phyloP scores from a whole-genome alignment of 2,329 filamentous ascomycete species.

The Hymenoscyphus repandus region DNA sequence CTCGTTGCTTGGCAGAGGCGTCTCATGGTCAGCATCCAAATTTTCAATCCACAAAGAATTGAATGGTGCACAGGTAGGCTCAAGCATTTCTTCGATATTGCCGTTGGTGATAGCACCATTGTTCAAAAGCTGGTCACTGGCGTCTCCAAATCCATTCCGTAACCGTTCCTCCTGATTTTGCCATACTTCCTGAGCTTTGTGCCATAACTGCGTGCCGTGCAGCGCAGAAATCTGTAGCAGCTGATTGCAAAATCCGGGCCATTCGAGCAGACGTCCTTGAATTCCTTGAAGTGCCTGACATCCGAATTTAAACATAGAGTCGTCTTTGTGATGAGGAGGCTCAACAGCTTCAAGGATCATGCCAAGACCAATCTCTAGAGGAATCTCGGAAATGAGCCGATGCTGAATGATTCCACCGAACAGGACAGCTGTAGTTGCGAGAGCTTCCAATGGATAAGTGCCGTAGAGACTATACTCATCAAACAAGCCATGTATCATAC shows the following conservation, averaged over 20 bases:
- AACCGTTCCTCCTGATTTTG: constrained; percentile 57
- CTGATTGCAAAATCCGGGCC: constrained; percentile 90
- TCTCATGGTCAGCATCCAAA: constrained; percentile 63
- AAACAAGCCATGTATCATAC: constrained; percentile 97
- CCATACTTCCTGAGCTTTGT: constrained; percentile 73
- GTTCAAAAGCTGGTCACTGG: constrained; percentile 33
- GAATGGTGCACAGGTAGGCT: constrained; percentile 67
- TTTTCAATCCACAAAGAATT: constrained; percentile 72
- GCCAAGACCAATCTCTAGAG: constrained; percentile 86
- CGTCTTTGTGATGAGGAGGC: constrained; percentile 67
- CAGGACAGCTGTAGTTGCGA: constrained; percentile 91
- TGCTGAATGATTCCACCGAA: constrained; percentile 96
- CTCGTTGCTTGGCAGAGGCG: constrained; percentile 65
- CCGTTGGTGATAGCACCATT: constrained; percentile 63
- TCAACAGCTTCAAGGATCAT: constrained; percentile 97
- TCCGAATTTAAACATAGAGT: constrained; percentile 97
- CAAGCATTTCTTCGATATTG: constrained; percentile 58
- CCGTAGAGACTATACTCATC: constrained; percentile 96
- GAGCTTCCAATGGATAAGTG: constrained; percentile 91
- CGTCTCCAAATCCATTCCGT: constrained; percentile 49
- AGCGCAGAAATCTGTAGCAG: constrained; percentile 77
- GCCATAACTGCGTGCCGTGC: constrained; percentile 77
- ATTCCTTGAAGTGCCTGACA: constrained; percentile 91
- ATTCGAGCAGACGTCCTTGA: constrained; percentile 76
- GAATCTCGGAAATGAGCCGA: constrained; percentile 82